Conservation (phyloP, 768 basidiomycete species). For the Leccinum longicurvipes region DNA sequence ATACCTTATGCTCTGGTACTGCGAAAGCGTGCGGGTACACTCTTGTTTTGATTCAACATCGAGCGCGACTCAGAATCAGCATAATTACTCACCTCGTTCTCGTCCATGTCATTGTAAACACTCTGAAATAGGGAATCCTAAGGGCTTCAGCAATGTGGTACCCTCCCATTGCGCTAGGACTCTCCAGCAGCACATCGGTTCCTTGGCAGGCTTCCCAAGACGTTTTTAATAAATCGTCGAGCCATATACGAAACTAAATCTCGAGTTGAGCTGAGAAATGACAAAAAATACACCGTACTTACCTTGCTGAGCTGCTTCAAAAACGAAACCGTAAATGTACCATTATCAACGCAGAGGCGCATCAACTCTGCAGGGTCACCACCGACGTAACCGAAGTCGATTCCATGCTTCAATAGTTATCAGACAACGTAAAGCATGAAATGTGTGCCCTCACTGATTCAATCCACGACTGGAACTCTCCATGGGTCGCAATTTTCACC, state of each 20-base stretch:
- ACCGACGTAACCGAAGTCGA: constrained; percentile 91
- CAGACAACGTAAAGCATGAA: constrained; percentile 4
- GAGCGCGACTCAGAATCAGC: not conserved
- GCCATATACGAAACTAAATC: constrained; percentile 89
- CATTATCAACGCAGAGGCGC: constrained; percentile 97
- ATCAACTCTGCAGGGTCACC: constrained; percentile 98
- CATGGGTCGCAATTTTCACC: constrained; percentile 90
- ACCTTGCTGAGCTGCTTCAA: constrained; percentile 90
- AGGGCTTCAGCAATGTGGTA: constrained; percentile 96
- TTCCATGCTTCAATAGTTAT: constrained; percentile 66
- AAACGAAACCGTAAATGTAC: constrained; percentile 94
- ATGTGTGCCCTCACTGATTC: constrained; percentile 65
- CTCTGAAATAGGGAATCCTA: constrained; percentile 88
- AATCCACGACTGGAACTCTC: constrained; percentile 93
- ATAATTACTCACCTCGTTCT: constrained; percentile 61
- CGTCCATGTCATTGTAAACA: constrained; percentile 98
- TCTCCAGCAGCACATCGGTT: constrained; percentile 91
- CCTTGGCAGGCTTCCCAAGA: constrained; percentile 97
- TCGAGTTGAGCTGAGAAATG: constrained; percentile 3
- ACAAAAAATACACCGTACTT: constrained; percentile 6
- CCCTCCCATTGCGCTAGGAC: constrained; percentile 96
- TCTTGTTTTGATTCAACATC: constrained; percentile 34
- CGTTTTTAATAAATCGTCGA: constrained; percentile 92
- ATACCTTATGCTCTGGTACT: constrained; percentile 90
- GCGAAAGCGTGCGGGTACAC: constrained; percentile 98